phyloP scores from a whole-genome alignment of 441 rosid genomes.

The Corymbia citriodora region DNA sequence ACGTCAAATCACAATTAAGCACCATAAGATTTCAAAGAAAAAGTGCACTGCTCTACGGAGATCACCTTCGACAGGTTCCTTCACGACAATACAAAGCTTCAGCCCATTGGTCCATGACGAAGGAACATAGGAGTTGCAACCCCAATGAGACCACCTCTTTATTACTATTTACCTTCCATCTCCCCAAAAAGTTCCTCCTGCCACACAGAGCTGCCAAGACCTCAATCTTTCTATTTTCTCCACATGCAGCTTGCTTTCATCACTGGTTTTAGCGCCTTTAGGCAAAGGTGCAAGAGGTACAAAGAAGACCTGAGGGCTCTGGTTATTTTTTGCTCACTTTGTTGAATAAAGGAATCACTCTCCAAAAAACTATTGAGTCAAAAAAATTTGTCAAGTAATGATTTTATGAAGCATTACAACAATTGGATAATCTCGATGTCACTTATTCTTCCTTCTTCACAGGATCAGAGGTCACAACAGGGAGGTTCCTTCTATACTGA shows the following conservation, averaged over 20 bases:
- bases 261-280: not conserved
- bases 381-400: not conserved
- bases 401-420: not conserved
- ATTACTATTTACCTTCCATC: not conserved
- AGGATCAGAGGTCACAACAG: constrained; percentile 40
- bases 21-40: not conserved
- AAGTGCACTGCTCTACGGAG: not conserved
- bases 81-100: not conserved
- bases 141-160: not conserved
- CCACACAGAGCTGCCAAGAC: not conserved
- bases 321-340: not conserved
- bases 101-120: not conserved
- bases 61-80: not conserved
- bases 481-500: constrained; percentile 57
- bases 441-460: constrained; percentile 12
- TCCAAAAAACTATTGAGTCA: not conserved
- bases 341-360: not conserved
- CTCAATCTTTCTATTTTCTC: not conserved
- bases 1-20: not conserved
- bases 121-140: not conserved
- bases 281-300: not conserved
- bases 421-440: not conserved
- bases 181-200: not conserved
- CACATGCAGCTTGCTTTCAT: not conserved
- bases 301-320: not conserved